These are phyloP conservation scores for Solanum piurae DNA, from an alignment of 257 asterid species.

Conservation along the genomic window DNA sequence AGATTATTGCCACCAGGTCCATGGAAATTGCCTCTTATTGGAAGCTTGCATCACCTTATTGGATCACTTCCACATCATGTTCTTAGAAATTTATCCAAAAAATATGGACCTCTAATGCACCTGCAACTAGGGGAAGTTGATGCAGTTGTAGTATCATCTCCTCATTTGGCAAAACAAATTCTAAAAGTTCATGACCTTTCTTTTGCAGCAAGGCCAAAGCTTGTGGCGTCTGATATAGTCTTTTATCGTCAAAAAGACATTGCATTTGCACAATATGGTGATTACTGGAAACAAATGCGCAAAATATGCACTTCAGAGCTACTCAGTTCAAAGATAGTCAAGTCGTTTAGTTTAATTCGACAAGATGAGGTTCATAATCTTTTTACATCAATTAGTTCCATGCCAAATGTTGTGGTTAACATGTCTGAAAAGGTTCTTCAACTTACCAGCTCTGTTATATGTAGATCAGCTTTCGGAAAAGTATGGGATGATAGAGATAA, in stretches of 20 bases:
- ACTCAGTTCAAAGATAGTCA: background rate
- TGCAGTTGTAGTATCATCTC: slow-evolving; percentile 1
- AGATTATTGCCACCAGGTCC: slow-evolving; percentile 1
- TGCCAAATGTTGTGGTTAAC: background rate
- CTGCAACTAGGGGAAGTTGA: slow-evolving; percentile 4
- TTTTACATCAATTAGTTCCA: background rate
- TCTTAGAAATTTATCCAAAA: background rate
- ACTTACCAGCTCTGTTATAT: background rate
- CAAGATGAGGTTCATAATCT: background rate
- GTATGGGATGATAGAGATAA: background rate
- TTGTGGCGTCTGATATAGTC: background rate
- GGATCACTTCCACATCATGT: background rate
- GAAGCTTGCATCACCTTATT: slow-evolving; percentile 1
- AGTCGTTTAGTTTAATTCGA: background rate
- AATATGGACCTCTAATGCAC: slow-evolving; percentile 1
- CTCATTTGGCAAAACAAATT: background rate
- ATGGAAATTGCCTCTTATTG: background rate
- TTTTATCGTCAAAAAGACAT: background rate
- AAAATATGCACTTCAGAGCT: slow-evolving; percentile 2
- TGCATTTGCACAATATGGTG: background rate
- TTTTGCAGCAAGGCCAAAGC: background rate
- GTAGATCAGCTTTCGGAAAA: background rate
- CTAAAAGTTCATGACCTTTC: slow-evolving; percentile 5
- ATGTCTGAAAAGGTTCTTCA: background rate
- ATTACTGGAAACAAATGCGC: background rate